Evolutionary conservation across 371 early-diverging fungal genomes (phyloP), one percentile per base, ranked within the genome.

Genomic region (Dentiscutata heterogama): DNA sequence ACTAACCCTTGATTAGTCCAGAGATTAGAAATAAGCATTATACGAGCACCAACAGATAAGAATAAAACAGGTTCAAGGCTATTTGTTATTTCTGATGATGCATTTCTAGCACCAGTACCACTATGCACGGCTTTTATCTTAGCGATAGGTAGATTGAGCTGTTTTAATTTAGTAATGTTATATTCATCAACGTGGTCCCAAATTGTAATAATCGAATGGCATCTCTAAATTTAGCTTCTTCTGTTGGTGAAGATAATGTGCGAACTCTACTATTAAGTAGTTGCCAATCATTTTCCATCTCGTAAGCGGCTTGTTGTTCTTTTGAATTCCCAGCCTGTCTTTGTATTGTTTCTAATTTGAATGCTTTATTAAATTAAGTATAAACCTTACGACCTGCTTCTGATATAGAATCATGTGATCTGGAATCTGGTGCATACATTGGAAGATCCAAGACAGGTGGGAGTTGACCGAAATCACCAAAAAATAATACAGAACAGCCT

Each of bases 21-120:
- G 61, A 60, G 61, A 60, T 60, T 60, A 22, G 61, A 20, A 60
- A 27, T 60, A n/a, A 60, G 61, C 61, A 8, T 60, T 60, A 22
- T 60, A n/a, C n/a, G 39, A 39, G 39, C 39, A 2, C 39, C 6
- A 39, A 39, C 6, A 3, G 39, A 39, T 6, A 39, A 6, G 6
- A 39, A 39, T 39, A 39, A 6, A 39, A 39, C 39, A 39, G 39
- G 39, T 6, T 39, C 39, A 39, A 39, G 39, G 6, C 39, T 39
- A 25, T 61, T 60, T 60, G 22, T 20, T 60, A 5, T 20, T 20
- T 60, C 60, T 20, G 60, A 20, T 20, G 22, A 22, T 27, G 8
- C 27, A 6, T 61, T 61, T 61, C 27, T 27, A 61, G 27, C 22
- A 27, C 29, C 27, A 61, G 25, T 27, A 61, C 27, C 27, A 27